Base-by-base conservation (phyloP, 371 early-diverging fungal species). In the Encephalitozoon romaleae region DNA sequence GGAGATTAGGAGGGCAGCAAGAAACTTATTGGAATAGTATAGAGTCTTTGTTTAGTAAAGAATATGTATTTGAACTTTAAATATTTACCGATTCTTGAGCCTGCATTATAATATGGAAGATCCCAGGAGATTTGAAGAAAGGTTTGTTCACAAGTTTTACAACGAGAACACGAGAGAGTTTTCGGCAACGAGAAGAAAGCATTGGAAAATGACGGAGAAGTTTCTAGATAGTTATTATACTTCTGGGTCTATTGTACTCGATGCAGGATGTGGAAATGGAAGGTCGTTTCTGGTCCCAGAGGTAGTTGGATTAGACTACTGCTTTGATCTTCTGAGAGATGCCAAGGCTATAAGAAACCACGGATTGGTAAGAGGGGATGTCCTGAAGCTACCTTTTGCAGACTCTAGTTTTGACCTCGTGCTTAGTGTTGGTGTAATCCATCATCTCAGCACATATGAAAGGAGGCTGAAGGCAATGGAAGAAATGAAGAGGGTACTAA, bases 181-280 rank as follows among this genome's bases (percentile, higher is more conserved):
- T 70, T 74, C 77, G 28, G 72, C 54, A 9, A 79, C 83, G 42
- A 70, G 84, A 66, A 47, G 42, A 28, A 83, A 79, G 45, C 59
- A 70, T 6, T 84, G 84, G 84, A 78, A 80, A 15, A 74, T 73
- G 51, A 78, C 76, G 15, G 51, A 18, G 41, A 11, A 53, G 5
- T 84, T 84, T 47, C 71, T 82, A 32, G 39, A 69, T 1, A 77
- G 74, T 38, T 72, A 84, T 38, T 64, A 70, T 6, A 70, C 63
- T 32, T 2, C 11, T 0, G 42, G 39, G 0, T 68, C 53, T 32
- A 4, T 83, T 28, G 71, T 83, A 30, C 64, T 85, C 21, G 85
- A 85, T 77, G 73, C 54, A 30, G 85, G 85, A 18, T 80, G 78
- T 64, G 85, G 85, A 12, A 85, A 85, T 65, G 85, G 85, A n/a